Conservation (phyloP, 2,329 filamentous ascomycete genomes). For the Endoconidiophora polonica region DNA sequence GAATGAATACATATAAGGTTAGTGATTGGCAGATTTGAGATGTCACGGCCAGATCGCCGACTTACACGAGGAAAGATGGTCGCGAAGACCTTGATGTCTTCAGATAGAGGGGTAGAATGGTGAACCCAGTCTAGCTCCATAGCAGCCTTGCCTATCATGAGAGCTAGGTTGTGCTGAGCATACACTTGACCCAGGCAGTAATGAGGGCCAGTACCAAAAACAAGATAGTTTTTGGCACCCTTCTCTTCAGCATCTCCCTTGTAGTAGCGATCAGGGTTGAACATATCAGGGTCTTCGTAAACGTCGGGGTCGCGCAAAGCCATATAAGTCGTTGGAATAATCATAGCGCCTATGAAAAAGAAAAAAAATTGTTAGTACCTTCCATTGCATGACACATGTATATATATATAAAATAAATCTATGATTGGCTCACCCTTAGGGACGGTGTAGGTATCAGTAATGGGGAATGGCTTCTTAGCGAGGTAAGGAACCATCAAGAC, state of each 20-base stretch:
- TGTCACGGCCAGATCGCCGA: constrained; percentile 14
- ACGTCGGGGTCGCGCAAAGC: constrained; percentile 84
- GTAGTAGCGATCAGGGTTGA: constrained; percentile 85
- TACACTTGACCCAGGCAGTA: constrained; percentile 94
- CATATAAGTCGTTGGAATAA: constrained; percentile 81
- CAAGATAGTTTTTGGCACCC: constrained; percentile 83
- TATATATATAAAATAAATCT: not conserved
- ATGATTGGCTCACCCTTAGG: constrained; percentile 49
- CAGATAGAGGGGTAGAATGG: constrained; percentile 62
- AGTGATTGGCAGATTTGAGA: constrained; percentile 12
- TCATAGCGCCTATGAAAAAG: constrained; percentile 55
- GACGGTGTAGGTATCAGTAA: constrained; percentile 75
- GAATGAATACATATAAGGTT: constrained; percentile 14
- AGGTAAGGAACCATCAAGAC: constrained; percentile 95
- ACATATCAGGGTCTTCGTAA: constrained; percentile 76
- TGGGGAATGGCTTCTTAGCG: constrained; percentile 87
- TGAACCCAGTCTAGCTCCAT: constrained; percentile 82
- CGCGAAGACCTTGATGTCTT: constrained; percentile 96
- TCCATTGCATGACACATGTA: not conserved
- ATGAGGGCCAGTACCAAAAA: constrained; percentile 90
- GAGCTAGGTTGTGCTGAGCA: constrained; percentile 72
- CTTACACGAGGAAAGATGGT: constrained; percentile 92
- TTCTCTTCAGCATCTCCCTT: constrained; percentile 73
- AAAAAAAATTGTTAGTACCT: constrained; percentile 13
- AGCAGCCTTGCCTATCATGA: constrained; percentile 80